These are phyloP conservation scores for Populus nigra DNA, from an alignment of 345 rosid genomes.

Conservation along the genomic window DNA sequence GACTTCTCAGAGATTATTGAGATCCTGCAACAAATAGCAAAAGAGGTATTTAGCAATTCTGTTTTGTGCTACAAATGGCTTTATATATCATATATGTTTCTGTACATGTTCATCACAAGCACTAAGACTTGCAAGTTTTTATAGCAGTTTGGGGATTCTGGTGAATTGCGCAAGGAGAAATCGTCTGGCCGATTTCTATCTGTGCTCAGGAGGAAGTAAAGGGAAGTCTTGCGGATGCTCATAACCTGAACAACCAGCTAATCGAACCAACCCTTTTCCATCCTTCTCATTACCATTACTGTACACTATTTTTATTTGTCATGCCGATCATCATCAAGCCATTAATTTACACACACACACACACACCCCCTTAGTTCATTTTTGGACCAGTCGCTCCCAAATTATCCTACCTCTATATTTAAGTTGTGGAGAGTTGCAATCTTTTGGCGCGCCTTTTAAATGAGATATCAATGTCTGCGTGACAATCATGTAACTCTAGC, in stretches of 20 bases:
- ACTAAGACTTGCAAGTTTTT: neutral
- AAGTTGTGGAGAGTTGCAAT: neutral
- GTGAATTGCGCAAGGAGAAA: conserved; percentile 69
- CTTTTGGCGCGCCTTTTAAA: neutral
- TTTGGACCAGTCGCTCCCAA: neutral
- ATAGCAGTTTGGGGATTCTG: conserved; percentile 63
- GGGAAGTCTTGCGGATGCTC: neutral
- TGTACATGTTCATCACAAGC: neutral
- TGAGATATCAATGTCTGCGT: neutral
- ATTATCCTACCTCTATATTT: neutral
- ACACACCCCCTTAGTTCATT: neutral
- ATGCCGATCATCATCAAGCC: neutral
- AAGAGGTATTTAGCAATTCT: conserved; percentile 46
- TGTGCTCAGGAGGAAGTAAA: conserved; percentile 58
- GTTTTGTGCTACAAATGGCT: neutral
- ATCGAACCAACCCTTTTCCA: conserved; percentile 1
- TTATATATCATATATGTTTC: neutral
- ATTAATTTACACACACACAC: neutral
- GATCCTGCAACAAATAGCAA: conserved; percentile 60
- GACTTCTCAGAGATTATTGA: conserved; percentile 75
- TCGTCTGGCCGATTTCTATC: conserved; percentile 74
- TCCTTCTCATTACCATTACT: neutral
- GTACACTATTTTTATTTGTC: conserved; percentile 31
- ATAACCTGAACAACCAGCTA: conserved; percentile 13
- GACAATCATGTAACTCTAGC: neutral